phyloP scores from a whole-genome alignment of 2,329 filamentous ascomycete genomes.

The Colletotrichum falcatum region DNA sequence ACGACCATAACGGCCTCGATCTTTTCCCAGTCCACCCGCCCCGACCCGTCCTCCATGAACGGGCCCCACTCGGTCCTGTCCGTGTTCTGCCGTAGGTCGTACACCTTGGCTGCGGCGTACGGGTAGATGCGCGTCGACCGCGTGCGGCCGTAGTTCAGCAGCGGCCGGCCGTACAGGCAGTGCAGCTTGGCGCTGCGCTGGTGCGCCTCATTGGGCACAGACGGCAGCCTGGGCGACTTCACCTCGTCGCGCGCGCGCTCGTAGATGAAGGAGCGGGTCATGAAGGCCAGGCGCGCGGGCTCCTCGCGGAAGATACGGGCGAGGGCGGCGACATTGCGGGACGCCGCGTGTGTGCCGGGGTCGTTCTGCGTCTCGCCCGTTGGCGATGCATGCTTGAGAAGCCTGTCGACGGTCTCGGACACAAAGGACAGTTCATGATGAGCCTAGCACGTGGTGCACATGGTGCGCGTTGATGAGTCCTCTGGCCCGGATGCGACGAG shows the following conservation, averaged over 20 bases:
- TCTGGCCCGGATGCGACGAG: not conserved
- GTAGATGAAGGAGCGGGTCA: conserved; percentile 74
- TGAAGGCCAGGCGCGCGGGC: conserved; percentile 68
- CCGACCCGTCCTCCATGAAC: conserved; percentile 72
- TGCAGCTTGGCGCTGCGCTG: conserved; percentile 80
- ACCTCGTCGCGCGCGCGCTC: conserved; percentile 61
- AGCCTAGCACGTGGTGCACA: conserved; percentile 48
- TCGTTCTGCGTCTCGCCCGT: conserved; percentile 48
- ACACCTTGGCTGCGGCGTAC: conserved; percentile 76
- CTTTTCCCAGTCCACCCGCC: conserved; percentile 82
- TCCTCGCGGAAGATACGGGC: conserved; percentile 57
- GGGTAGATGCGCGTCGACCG: conserved; percentile 61
- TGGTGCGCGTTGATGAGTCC: not conserved
- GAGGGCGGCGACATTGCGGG: conserved; percentile 61
- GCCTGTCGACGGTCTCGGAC: conserved; percentile 56
- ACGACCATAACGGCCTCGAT: conserved; percentile 80
- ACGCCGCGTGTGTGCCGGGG: conserved; percentile 55
- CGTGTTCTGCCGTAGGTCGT: conserved; percentile 79
- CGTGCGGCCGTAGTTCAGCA: conserved; percentile 55
- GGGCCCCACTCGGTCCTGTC: conserved; percentile 75
- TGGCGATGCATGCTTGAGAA: conserved; percentile 59
- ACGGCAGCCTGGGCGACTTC: conserved; percentile 3
- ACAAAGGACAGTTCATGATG: conserved; percentile 61
- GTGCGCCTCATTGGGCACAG: conserved; percentile 54
- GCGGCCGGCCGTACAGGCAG: conserved; percentile 74